phyloP scores from a whole-genome alignment of 2,329 filamentous ascomycete species.

The Fusarium paranaense region DNA sequence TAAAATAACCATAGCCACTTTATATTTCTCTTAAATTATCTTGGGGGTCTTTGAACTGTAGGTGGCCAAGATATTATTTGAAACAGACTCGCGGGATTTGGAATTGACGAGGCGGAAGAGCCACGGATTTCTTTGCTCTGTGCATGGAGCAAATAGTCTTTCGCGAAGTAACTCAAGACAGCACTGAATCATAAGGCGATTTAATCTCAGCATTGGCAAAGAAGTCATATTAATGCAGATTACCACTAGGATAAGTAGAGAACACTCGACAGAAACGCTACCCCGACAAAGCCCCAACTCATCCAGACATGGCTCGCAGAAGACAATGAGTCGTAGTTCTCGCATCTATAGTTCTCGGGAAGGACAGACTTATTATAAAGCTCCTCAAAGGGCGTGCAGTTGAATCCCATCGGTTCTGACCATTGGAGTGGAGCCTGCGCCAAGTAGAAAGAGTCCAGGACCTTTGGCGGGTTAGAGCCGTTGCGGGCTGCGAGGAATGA shows the following conservation, averaged over 20 bases:
- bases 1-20: no score
- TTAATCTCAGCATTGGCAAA: background rate
- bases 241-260: background rate
- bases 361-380: conserved; percentile 11
- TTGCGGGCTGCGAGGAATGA: conserved; percentile 21
- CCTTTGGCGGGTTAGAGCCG: conserved; percentile 12
- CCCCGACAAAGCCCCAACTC: background rate
- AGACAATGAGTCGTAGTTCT: background rate
- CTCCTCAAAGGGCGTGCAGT: conserved; percentile 30
- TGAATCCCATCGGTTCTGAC: background rate
- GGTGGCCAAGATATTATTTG: background rate
- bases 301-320: background rate
- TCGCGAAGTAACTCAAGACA: background rate
- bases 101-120: background rate
- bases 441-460: conserved; percentile 12
- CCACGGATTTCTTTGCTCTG: no score
- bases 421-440: background rate
- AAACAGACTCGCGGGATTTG: background rate
- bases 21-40: no score
- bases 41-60: background rate
- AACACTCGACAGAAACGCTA: background rate
- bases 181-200: background rate
- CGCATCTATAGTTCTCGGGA: conserved; percentile 3
- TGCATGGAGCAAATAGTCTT: background rate
- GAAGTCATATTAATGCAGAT: background rate